Evolutionary conservation across 2,329 filamentous ascomycete species (phyloP).

Genomic region (Cladosporium colombiae): DNA sequence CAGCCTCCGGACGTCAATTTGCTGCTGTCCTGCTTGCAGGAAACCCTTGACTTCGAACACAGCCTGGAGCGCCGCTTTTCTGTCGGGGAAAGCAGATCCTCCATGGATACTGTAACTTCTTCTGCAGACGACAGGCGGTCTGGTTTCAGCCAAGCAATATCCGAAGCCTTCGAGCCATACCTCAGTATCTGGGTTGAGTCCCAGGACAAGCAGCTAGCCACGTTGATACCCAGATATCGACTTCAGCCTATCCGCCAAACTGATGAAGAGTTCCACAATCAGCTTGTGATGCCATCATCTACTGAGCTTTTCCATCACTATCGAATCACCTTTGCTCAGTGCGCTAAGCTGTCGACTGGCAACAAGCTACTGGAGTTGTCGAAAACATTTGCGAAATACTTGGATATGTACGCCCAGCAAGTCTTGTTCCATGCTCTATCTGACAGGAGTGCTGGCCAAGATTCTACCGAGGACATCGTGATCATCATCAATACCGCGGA

Average conservation of each 20-base stretch:
- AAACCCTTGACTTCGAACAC: constrained; percentile 96
- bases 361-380: constrained; percentile 81
- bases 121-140: constrained; percentile 74
- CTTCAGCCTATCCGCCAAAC: constrained; percentile 74
- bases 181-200: constrained; percentile 96
- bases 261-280: constrained; percentile 89
- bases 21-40: constrained; percentile 83
- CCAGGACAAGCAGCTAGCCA: constrained; percentile 83
- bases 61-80: constrained; percentile 82
- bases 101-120: constrained; percentile 79
- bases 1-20: constrained; percentile 86
- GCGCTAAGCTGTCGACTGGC: constrained; percentile 93
- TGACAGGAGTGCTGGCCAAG: constrained; percentile 57
- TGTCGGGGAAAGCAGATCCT: constrained; percentile 62
- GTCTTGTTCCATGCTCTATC: constrained; percentile 75
- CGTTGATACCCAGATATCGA: constrained; percentile 84
- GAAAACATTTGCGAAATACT: constrained; percentile 82
- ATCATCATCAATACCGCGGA: constrained; percentile 94
- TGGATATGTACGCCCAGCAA: constrained; percentile 94
- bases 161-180: constrained; percentile 95
- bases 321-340: constrained; percentile 87
- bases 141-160: constrained; percentile 86
- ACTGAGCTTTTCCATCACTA: constrained; percentile 98
- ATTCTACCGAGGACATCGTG: constrained; percentile 73
- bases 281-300: constrained; percentile 87